Evolutionary conservation across 1,284 basidiomycete species (phyloP), one percentile per base, ranked within the genome.

Genomic region (Cutaneotrichosporon mucoides): DNA sequence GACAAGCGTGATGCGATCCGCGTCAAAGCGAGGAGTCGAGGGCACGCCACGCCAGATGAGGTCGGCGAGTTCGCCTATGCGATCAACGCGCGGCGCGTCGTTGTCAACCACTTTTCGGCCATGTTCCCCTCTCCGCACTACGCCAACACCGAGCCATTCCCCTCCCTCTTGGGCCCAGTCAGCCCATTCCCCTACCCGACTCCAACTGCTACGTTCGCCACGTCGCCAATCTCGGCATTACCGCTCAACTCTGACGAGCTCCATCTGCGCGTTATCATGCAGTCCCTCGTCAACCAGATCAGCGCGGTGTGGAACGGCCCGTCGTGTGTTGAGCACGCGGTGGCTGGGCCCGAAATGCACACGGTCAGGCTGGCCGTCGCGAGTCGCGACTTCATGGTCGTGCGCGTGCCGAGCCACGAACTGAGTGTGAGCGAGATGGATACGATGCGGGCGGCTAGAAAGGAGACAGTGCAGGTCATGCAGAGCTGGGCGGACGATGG

Each of bases 21-120:
- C 49, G 76, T 79, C 63, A 87, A 86, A 67, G 84, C 85, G 4
- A 72, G 84, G 33, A 78, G 80, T 48, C 81, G 87, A 60, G 92
- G 91, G 0, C 92, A 95, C 75, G 92, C 90, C 16, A 88, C 88
- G 0, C 88, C 91, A 0, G 81, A 80, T 33, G 89, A 90, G 82
- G 92, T 90, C 1, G 92, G 91, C 9, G 80, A 76, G 38, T 93
- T 93, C 73, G 91, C 91, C 1, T 83, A 81, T 53, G 70, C 68
- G 0, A 82, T 90, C 55, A 79, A 81, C 5, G 89, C 90, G 12
- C 79, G 84, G 63, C 77, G 83, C 56, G 79, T 95, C 5, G 84
- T 88, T 13, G 73, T 95, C 60, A 94, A 94, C 74, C 92, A 94
- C 73, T 88, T 93, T 54, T 86, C 89, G 53, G 81, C 82, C 56